Base-by-base conservation (phyloP, 2,329 filamentous ascomycete genomes). In the Fusarium pilosicola region DNA sequence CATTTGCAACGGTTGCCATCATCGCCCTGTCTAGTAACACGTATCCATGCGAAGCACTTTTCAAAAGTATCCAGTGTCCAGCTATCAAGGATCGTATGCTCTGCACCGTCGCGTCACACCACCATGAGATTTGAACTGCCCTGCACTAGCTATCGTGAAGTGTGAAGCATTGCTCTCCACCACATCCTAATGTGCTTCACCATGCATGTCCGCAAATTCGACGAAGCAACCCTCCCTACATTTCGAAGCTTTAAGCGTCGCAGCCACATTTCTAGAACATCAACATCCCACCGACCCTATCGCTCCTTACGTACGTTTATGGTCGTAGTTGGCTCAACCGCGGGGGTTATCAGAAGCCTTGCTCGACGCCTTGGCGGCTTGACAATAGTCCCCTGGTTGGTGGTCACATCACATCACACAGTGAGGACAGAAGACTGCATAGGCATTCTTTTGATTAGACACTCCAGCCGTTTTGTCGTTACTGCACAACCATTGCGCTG, bases 231-330 rank as follows among this genome's bases (percentile, higher is more conserved):
- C 71, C 45, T 49, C 41, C 51, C 32, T 67, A n/a, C 32, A 52
- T 62, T 56, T 73, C 48, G 54, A 59, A 68, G 70, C 58, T 67
- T 71, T 54, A 46, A 52, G 48, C 62, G 49, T 58, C 44, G 51
- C 62, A 65, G 68, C 73, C 74, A 77, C 71, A 49, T 66, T 77
- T 74, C 65, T 68, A 74, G 64, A 76, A 68, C 59, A 57, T 65
- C 65, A 51, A 41, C 57, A 36, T 71, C 39, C n/a, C 57, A 48
- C 46, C 45, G 54, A 48, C 54, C 36, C 36, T 58, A 46, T 58
- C 55, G 36, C 55, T 48, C 55, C 28, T 58, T 65, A 38, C 45
- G 51, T 56, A 46, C 46, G 38, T 39, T 73, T 49, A 57, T 67
- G 36, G 64, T 36, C 46, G 48, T 38, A 62, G 57, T 48, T 56